These are phyloP conservation scores for Pulveroboletus sp. DNA, from an alignment of 768 basidiomycete species.

Conservation along the genomic window DNA sequence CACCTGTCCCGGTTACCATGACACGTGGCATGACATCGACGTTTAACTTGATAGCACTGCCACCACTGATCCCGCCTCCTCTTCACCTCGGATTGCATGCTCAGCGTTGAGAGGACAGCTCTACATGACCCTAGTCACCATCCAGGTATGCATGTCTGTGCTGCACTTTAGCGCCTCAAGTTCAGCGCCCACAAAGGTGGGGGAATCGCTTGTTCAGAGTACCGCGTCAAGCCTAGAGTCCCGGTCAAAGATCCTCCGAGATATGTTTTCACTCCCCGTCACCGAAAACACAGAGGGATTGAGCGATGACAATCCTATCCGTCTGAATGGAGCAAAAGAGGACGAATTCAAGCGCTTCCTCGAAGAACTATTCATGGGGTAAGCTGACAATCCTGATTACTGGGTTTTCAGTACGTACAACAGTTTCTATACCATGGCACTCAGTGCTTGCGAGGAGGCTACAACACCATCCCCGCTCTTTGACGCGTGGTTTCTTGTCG, in stretches of 20 bases:
- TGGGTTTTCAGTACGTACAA: not conserved
- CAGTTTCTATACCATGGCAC: not conserved
- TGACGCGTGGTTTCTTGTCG: constrained; percentile 37
- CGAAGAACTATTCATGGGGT: constrained; percentile 19
- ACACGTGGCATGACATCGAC: constrained; percentile 14
- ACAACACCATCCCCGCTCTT: not conserved
- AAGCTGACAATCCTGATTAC: not conserved
- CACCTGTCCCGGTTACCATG: constrained; percentile 2
- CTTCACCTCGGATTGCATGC: not conserved
- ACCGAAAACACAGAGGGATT: constrained; percentile 15
- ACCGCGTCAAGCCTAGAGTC: constrained; percentile 22
- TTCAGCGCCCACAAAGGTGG: constrained; percentile 21
- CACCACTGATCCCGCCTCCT: not conserved
- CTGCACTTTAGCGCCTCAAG: too few relatives aligned
- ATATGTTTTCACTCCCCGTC: constrained; percentile 25
- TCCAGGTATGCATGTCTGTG: constrained; percentile 2
- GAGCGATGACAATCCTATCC: constrained; percentile 22
- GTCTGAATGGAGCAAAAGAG: constrained; percentile 19
- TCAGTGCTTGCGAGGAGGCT: not conserved
- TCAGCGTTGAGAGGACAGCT: constrained; percentile 1
- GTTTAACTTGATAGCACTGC: constrained; percentile 12
- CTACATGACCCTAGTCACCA: constrained; percentile 19
- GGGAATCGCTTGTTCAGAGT: constrained; percentile 26
- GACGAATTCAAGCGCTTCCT: constrained; percentile 27
- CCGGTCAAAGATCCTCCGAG: constrained; percentile 24